Evolutionary conservation across 306 rosid species (phyloP), one percentile per base, ranked within the genome.

Genomic region (Bauhinia variegata): DNA sequence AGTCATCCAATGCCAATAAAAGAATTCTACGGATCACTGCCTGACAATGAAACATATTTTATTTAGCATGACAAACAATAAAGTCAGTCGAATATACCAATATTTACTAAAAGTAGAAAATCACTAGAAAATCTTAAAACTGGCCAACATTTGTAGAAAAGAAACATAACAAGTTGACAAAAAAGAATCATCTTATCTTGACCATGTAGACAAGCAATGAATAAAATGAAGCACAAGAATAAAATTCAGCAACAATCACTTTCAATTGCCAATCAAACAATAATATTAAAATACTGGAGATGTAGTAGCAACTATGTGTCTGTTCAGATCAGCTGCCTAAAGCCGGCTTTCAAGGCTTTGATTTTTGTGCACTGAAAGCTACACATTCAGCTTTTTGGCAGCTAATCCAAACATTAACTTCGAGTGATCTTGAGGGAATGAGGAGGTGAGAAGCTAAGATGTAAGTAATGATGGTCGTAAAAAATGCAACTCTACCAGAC

Each of bases 1-100:
- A 75, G 56, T 89, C 98, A 79, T 89, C 97, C 80, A 93, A 83
- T 61, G 97, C 72, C 63, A 82, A 64, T 41, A 93, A 51, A 63
- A 93, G 93, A 70, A 88, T 83, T 58, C 78, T 75, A 70, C 89
- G 86, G 43, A 93, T 84, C 54, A 71, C 80, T 58, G 46, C 89
- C 98, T 88, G 88, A 44, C 58, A 32, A 81, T 69, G 60, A 69
- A 74, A 43, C 67, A 65, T 14, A 67, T 66, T 39, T 48, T 37
- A 53, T 62, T 79, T 74, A 68, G 65, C 37, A 63, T 56, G 47
- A 49, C 13, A 34, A 49, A 75, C 8, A 17, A 18, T 8, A 41
- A 30, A 39, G 28, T 9, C 19, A 15, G 39, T 52, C 23, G 38
- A 60, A 17, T 46, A 5, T 16, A 60, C 37, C 67, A 58, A 19